Base-by-base conservation (phyloP, 2,329 filamentous ascomycete genomes). In the Penicillium sp. region DNA sequence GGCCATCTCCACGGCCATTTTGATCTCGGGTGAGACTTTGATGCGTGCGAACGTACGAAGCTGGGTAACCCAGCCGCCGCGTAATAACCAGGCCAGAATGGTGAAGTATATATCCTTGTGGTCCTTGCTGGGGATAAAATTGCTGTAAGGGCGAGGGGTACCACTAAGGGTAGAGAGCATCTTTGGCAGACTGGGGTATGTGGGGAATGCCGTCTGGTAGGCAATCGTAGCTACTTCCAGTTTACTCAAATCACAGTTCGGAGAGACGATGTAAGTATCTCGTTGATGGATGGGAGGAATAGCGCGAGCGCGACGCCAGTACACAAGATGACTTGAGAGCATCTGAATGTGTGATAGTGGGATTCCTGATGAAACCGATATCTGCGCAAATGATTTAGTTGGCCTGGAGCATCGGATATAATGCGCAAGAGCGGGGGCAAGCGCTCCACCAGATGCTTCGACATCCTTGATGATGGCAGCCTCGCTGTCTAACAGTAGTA, bases 21-120 rank as follows among this genome's bases (percentile, higher is more conserved):
- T 86, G 58, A 96, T 89, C 68, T 93, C 87, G 2, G 89, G 86
- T 74, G 87, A 87, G 39, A 94, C 89, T 46, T 93, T 84, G 40
- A 97, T 85, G 79, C 94, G 96, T 11, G 88, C 90, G 71, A 95
- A 97, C 0, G 91, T 94, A 59, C 91, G 89, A 6, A 99, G 81
- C 70, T 97, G 92, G 0, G 90, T 96, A 0, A 97, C 92, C 89
- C 94, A 96, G 13, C 91, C 91, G 43, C 91, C 89, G 38, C 92
- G 86, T 77, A 97, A 85, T 8, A 99, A 82, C 91, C 93, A 99
- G 19, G 91, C 91, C 26, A 99, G 79, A 72, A 97, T 96, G 32
- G 90, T 84, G 72, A 97, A 87, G 71, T 97, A 99, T 2, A 87
- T 86, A 7, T 87, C 86, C 40, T 93, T 89, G 69, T 97, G 91